Conservation (phyloP, 2,329 filamentous ascomycete genomes). For the Dothideomycetidae sp. region DNA sequence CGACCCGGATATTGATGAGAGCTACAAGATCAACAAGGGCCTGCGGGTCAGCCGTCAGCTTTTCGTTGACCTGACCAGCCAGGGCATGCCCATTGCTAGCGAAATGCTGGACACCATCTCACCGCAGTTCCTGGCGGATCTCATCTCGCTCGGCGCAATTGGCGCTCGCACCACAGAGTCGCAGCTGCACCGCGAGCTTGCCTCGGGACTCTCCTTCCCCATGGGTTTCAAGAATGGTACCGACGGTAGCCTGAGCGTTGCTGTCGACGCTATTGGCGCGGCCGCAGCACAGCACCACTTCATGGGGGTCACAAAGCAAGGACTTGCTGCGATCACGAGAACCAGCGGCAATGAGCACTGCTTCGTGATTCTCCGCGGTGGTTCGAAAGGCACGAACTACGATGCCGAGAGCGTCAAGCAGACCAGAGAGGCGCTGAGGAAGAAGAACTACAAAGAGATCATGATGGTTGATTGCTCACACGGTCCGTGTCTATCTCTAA, state of each 20-base stretch:
- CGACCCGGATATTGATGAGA: slow-evolving; percentile 93
- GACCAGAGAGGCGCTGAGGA: slow-evolving; percentile 61
- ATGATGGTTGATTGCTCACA: slow-evolving; percentile 99
- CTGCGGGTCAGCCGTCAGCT: slow-evolving; percentile 82
- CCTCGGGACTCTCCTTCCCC: slow-evolving; percentile 88
- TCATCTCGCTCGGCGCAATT: slow-evolving; percentile 90
- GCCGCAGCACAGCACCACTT: slow-evolving; percentile 85
- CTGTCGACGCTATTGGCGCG: slow-evolving; percentile 82
- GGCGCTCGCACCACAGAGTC: slow-evolving; percentile 93
- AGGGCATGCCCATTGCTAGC: slow-evolving; percentile 85
- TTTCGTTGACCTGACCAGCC: slow-evolving; percentile 75
- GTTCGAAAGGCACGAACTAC: slow-evolving; percentile 84
- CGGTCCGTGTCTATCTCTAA: slow-evolving; percentile 40
- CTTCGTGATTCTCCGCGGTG: slow-evolving; percentile 89
- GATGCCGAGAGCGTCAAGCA: slow-evolving; percentile 69
- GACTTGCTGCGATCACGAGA: slow-evolving; percentile 83
- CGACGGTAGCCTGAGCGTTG: slow-evolving; percentile 77
- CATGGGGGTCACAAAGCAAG: slow-evolving; percentile 96
- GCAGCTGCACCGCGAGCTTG: slow-evolving; percentile 90
- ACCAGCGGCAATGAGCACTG: slow-evolving; percentile 93
- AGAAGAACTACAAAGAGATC: slow-evolving; percentile 73
- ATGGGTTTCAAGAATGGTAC: slow-evolving; percentile 99
- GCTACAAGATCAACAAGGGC: slow-evolving; percentile 98
- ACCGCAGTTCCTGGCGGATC: slow-evolving; percentile 90
- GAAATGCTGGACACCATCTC: slow-evolving; percentile 99